A percentile compares a stretch with the other conserved stretches of the same genome.
Evolutionary conservation across 148 eudicot genomes (phyloP).

Genomic region (Simmondsia chinensis): DNA sequence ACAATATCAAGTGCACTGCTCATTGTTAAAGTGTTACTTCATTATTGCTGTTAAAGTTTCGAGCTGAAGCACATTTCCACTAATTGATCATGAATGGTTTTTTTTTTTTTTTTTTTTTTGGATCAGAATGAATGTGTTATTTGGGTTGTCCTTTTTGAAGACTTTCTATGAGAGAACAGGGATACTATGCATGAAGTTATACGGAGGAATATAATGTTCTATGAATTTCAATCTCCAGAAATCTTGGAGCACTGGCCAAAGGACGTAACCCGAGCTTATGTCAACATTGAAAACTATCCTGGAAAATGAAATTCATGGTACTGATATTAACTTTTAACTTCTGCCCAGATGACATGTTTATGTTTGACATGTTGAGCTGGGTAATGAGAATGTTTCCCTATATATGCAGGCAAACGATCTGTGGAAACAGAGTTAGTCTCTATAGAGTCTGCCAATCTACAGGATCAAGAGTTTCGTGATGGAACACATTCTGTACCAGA

Average conservation of each 20-base stretch:
- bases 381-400: neutral
- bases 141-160: no score
- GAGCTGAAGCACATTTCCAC: no score
- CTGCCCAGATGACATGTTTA: neutral
- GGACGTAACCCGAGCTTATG: slow-evolving; percentile 70
- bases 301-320: slow-evolving; percentile 41
- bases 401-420: slow-evolving; percentile 22
- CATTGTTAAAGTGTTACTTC: no score
- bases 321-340: slow-evolving; percentile 2
- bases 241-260: slow-evolving; percentile 50
- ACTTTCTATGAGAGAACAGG: neutral
- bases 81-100: no score
- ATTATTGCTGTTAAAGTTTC: no score
- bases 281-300: slow-evolving; percentile 41
- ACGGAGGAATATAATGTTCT: neutral
- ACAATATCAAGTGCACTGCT: no score
- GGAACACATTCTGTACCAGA: slow-evolving; percentile 8
- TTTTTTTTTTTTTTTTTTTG: no score
- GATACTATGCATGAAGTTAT: neutral
- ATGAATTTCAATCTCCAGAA: slow-evolving; percentile 28
- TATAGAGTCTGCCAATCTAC: slow-evolving; percentile 1
- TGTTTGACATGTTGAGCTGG: neutral
- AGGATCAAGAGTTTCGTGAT: slow-evolving; percentile 1
- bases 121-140: no score
- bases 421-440: slow-evolving; percentile 8